A percentile compares a stretch with the other conserved stretches of the same genome.
These are phyloP conservation scores for Rubroshorea leprosula DNA, from an alignment of 345 rosid species.

Conservation along the genomic window DNA sequence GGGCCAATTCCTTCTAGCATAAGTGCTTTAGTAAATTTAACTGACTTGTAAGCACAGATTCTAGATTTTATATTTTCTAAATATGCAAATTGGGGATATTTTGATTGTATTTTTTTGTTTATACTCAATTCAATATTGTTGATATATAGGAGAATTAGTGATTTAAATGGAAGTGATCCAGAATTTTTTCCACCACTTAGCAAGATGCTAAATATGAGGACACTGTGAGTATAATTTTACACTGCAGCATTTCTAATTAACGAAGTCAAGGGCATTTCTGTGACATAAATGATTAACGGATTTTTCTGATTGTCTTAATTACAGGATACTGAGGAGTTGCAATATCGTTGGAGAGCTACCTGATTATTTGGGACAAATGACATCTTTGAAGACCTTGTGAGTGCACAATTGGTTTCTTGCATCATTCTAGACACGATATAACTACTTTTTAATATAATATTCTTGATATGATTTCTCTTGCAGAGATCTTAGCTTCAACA, in stretches of 20 bases:
- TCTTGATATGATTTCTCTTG: not conserved
- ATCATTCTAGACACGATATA: too few species aligned
- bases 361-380: constrained; percentile 26
- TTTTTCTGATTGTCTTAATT: too few species aligned
- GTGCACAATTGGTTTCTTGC: constrained; percentile 12
- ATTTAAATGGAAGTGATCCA: constrained; percentile 1
- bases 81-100: not conserved
- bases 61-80: not conserved
- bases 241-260: not conserved
- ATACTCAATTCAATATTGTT: too few species aligned
- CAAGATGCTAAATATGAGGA: constrained; percentile 23
- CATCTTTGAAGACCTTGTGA: constrained; percentile 31
- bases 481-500: constrained; percentile 51
- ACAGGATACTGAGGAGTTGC: not conserved
- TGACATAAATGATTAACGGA: too few species aligned
- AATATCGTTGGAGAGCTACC: constrained; percentile 22
- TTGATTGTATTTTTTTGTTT: not conserved
- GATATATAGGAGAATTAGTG: not conserved
- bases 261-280: not conserved
- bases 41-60: not conserved
- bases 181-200: constrained; percentile 33
- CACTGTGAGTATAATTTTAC: constrained; percentile 27
- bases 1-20: too few species aligned
- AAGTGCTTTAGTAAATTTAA: too few species aligned
- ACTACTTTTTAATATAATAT: not conserved